Conservation (phyloP, 805 yeast genomes). For the Candida dajiaensis region DNA sequence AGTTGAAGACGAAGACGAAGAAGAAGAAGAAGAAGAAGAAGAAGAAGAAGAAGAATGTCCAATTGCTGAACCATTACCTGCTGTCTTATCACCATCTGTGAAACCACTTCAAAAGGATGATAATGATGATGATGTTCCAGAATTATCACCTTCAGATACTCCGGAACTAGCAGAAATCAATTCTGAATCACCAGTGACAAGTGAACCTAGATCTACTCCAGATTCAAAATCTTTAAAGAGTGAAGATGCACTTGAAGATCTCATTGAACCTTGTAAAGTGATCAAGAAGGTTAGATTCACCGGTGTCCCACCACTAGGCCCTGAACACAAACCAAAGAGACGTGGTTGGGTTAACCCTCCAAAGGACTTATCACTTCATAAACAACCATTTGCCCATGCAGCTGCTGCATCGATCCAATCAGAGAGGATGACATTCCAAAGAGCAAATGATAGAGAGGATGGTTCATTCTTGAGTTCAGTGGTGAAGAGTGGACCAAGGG, state of each 20-base stretch:
- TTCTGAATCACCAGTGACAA: slow-evolving; percentile 8
- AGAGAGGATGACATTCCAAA: slow-evolving; percentile 20
- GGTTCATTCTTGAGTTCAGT: slow-evolving; percentile 12
- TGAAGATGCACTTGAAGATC: background rate
- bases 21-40: too few relatives aligned
- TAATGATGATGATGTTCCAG: background rate
- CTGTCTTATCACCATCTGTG: slow-evolving; percentile 4
- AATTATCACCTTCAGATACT: background rate
- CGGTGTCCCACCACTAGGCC: slow-evolving; percentile 21
- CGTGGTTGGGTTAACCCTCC: slow-evolving; percentile 22
- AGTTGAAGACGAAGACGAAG: background rate
- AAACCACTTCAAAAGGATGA: slow-evolving; percentile 4
- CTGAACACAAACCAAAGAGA: slow-evolving; percentile 17
- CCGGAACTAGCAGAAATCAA: slow-evolving; percentile 11
- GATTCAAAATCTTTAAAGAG: background rate
- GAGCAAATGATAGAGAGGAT: slow-evolving; percentile 12
- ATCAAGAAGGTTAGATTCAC: slow-evolving; percentile 23
- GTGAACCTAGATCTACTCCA: background rate
- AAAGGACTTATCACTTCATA: slow-evolving; percentile 2
- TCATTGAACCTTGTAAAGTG: background rate
- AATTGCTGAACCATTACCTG: background rate
- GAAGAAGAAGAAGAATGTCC: background rate
- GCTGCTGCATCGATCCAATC: slow-evolving; percentile 23
- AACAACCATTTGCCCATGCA: background rate
- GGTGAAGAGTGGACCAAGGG: background rate